Conservation (phyloP, 2,329 filamentous ascomycete genomes). For the Leptodontidium sp. region DNA sequence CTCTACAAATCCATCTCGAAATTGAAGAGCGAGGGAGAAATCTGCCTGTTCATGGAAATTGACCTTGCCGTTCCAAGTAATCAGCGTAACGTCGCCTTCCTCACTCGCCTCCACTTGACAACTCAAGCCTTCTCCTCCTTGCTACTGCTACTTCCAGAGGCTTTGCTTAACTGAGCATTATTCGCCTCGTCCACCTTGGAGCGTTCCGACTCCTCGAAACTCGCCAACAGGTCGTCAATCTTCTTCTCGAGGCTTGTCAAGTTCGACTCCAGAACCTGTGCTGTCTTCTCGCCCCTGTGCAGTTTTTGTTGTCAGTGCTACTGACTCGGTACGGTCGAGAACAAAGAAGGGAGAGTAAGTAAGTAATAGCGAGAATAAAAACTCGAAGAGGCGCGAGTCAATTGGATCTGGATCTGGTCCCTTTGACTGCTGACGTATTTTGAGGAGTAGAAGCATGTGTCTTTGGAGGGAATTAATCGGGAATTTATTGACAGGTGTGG, state of each 20-base stretch:
- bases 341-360: neutral
- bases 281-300: constrained; percentile 59
- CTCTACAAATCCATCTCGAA: neutral
- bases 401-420: neutral
- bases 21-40: neutral
- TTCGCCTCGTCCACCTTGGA: constrained; percentile 34
- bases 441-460: too few relatives aligned
- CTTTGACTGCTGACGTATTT: neutral
- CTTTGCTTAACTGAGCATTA: constrained; percentile 24
- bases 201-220: constrained; percentile 51
- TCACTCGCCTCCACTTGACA: neutral
- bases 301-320: constrained; percentile 12
- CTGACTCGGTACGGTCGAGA: constrained; percentile 1
- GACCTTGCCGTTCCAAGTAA: neutral
- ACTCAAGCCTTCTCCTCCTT: constrained; percentile 23
- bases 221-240: constrained; percentile 62
- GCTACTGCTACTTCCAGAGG: neutral
- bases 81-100: neutral
- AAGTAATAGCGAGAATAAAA: neutral
- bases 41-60: neutral
- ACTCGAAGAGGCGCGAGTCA: neutral
- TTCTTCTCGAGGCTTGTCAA: constrained; percentile 61
- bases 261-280: constrained; percentile 60
- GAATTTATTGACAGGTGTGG: constrained; percentile 7
- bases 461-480: neutral